Evolutionary conservation across 768 basidiomycete genomes (phyloP), one percentile per base, ranked within the genome.

Genomic region (Termitomyces heimii): DNA sequence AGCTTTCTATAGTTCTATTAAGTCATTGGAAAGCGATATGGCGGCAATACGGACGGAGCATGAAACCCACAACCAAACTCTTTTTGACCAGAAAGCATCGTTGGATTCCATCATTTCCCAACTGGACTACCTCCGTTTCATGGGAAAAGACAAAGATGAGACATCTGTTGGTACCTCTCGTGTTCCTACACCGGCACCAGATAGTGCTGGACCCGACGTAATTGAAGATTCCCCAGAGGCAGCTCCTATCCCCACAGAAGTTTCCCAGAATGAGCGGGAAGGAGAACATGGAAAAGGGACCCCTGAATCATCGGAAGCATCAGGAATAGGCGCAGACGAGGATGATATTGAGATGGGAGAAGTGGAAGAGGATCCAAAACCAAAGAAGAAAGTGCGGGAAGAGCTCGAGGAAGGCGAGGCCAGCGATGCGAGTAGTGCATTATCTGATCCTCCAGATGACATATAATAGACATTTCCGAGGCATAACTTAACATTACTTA

Each of bases 291-390:
- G 77, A 46, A 71, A 65, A 61, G 45, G 53, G n/a, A 56, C 60
- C n/a, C 58, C 55, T 46, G 61, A 55, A 57, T 51, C 63, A 45
- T 37, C 65, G 39, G 55, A 65, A 32, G 26, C 65, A 1, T 55
- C 59, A 35, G 29, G 56, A 16, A 58, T 51, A 56, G 58, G 58
- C 48, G 62, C 61, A 62, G 60, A 47, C 61, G 69, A 83, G 29
- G 81, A 89, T 61, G 90, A 93, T 60, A 92, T 93, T 60, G 91
- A 93, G 70, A 93, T 93, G 91, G 91, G 91, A n/a, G 91, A 93
- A 66, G 81, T 93, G 3, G 85, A 89, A 59, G 91, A 93, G 65
- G 82, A 82, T 16, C 82, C 82, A 3, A 82, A 82, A 62, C 70
- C 67, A 28, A 85, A 82, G 69, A 83, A 76, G 69, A 86, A 81